Percentiles rank a stretch among this genome's conserved stretches.
phyloP scores from a whole-genome alignment of 129 eudicot genomes.

The Kitagawia praeruptora region DNA sequence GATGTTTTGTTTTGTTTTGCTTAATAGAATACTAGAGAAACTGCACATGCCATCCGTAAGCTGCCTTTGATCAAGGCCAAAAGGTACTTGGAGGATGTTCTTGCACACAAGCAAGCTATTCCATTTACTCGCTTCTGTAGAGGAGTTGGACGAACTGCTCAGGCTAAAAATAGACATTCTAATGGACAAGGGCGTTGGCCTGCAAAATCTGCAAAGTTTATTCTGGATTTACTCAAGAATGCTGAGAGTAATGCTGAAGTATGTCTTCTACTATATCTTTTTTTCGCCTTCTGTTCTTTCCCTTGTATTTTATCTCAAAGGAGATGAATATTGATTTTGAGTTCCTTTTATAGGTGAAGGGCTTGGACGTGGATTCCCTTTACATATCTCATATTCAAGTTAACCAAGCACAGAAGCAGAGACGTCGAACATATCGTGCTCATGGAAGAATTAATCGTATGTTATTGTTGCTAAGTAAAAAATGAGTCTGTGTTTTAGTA shows the following conservation, averaged over 20 bases:
- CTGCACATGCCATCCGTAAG: slow-evolving; percentile 53
- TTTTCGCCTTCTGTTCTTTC: neutral
- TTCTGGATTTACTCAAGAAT: slow-evolving; percentile 53
- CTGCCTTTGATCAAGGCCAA: slow-evolving; percentile 51
- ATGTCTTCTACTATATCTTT: slow-evolving; percentile 1
- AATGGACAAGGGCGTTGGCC: slow-evolving; percentile 75
- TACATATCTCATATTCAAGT: slow-evolving; percentile 58
- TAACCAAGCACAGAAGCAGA: slow-evolving; percentile 56
- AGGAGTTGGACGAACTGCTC: slow-evolving; percentile 68
- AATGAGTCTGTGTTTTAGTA: neutral
- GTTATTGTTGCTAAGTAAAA: slow-evolving; percentile 16
- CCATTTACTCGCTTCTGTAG: slow-evolving; percentile 62
- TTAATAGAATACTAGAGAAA: slow-evolving; percentile 53
- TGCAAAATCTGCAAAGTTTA: slow-evolving; percentile 48
- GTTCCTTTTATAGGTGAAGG: slow-evolving; percentile 33
- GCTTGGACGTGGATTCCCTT: slow-evolving; percentile 58
- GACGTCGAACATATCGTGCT: slow-evolving; percentile 57
- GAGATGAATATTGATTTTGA: neutral
- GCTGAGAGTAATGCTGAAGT: slow-evolving; percentile 67
- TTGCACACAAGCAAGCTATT: slow-evolving; percentile 60
- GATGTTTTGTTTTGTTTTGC: neutral
- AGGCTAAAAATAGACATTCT: slow-evolving; percentile 56
- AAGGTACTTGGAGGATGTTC: slow-evolving; percentile 60
- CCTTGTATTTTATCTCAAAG: neutral
- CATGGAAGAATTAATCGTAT: slow-evolving; percentile 62